phyloP scores from a whole-genome alignment of 2,329 filamentous ascomycete species.

The Trichoderma oligosporum region DNA sequence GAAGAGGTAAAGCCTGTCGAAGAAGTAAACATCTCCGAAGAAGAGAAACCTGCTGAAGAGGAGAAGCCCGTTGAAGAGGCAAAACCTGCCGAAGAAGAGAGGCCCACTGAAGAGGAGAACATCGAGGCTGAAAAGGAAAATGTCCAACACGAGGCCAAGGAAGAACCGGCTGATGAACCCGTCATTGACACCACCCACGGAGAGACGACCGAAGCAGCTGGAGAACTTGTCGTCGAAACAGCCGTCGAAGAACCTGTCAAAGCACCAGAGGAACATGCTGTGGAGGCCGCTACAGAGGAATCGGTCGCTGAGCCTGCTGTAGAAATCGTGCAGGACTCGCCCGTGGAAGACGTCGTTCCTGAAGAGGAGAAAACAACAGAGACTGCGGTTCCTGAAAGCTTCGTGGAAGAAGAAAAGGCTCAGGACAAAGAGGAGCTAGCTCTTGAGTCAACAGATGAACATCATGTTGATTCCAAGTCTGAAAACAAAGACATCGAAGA shows the following conservation, averaged over 20 bases:
- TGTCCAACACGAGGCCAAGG: slow-evolving; percentile 10
- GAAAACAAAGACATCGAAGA: background rate
- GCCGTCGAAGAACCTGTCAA: background rate
- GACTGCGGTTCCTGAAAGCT: background rate
- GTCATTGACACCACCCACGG: background rate
- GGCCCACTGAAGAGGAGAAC: background rate
- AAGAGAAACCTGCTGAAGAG: background rate
- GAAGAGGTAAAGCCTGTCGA: background rate
- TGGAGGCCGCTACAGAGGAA: background rate
- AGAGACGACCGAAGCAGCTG: slow-evolving; percentile 14
- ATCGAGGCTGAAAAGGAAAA: background rate
- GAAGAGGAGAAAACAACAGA: background rate
- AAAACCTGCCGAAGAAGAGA: background rate
- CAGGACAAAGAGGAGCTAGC: background rate
- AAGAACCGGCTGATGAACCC: slow-evolving; percentile 13
- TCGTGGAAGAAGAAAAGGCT: slow-evolving; percentile 1
- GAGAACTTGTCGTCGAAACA: background rate
- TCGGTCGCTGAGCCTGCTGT: background rate
- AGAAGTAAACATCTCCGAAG: slow-evolving; percentile 3
- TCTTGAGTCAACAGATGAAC: background rate
- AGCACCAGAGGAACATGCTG: background rate
- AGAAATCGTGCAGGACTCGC: background rate
- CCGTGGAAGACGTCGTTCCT: background rate
- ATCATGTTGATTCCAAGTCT: background rate
- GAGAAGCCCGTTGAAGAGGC: background rate